These are phyloP conservation scores for Alternaria arbusti DNA, from an alignment of 2,329 filamentous ascomycete genomes.

Conservation along the genomic window DNA sequence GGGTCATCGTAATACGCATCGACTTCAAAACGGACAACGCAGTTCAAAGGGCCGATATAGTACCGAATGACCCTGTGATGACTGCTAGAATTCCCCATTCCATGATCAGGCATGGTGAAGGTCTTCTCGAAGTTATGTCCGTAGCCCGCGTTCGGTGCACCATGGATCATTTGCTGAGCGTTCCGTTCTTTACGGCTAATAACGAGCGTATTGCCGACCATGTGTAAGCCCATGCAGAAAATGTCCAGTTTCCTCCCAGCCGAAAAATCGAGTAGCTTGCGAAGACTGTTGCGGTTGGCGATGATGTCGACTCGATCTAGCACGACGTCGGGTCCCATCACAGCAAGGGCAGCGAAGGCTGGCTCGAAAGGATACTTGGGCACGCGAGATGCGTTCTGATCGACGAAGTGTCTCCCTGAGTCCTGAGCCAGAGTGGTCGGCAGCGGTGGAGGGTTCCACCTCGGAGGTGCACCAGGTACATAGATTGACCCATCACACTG, in stretches of 20 bases:
- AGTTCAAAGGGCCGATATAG: constrained; percentile 18
- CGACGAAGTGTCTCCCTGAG: constrained; percentile 21
- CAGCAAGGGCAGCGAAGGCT: constrained; percentile 22
- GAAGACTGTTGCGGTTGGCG: constrained; percentile 25
- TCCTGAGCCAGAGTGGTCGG: constrained; percentile 17
- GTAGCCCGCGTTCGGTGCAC: constrained; percentile 27
- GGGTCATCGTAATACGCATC: constrained; percentile 25
- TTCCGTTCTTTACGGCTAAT: constrained; percentile 37
- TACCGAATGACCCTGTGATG: constrained; percentile 30
- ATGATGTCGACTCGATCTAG: constrained; percentile 25
- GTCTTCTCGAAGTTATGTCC: constrained; percentile 41
- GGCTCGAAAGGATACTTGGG: constrained; percentile 38
- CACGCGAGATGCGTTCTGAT: constrained; percentile 37
- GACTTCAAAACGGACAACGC: constrained; percentile 26
- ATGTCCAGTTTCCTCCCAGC: constrained; percentile 24
- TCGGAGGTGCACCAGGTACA: constrained; percentile 27
- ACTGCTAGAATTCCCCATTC: constrained; percentile 20
- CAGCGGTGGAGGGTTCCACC: constrained; percentile 19
- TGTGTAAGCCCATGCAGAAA: constrained; percentile 43
- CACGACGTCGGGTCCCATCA: constrained; percentile 15
- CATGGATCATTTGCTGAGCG: constrained; percentile 19
- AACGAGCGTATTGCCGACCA: constrained; percentile 44
- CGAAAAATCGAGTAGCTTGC: constrained; percentile 25
- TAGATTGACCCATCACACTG: constrained; percentile 17
- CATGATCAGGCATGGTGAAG: constrained; percentile 27